Evolutionary conservation across 257 asterid genomes (phyloP).

Genomic region (Solanum etuberosum): DNA sequence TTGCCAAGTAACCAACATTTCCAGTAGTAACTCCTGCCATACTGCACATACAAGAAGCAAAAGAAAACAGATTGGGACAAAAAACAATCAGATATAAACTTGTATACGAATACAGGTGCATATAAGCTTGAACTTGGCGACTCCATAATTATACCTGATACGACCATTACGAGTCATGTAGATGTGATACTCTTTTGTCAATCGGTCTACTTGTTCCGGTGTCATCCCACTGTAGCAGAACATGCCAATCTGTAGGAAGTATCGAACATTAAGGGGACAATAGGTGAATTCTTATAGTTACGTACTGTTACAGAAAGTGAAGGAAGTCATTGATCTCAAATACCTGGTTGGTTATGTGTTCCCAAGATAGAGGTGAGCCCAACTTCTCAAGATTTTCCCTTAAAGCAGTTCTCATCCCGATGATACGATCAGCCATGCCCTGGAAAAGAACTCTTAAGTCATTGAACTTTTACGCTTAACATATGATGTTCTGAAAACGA

Average conservation of each 20-base stretch:
- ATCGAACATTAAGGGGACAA: neutral
- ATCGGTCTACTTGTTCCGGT: constrained; percentile 93
- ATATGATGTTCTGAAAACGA: neutral
- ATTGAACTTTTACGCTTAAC: neutral
- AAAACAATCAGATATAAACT: neutral
- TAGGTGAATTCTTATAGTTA: neutral
- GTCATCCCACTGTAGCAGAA: constrained; percentile 97
- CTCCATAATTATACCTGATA: constrained; percentile 47
- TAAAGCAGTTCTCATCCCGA: constrained; percentile 79
- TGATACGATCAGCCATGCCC: constrained; percentile 99
- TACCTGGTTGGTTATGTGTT: constrained; percentile 97
- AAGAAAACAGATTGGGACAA: neutral
- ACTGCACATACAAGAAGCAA: constrained; percentile 22
- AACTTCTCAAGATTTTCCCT: constrained; percentile 69
- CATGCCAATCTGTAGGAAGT: constrained; percentile 74
- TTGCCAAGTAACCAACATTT: constrained; percentile 83
- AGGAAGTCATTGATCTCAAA: neutral
- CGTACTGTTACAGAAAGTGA: neutral
- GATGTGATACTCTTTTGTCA: constrained; percentile 79
- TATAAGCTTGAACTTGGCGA: neutral
- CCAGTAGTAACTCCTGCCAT: constrained; percentile 98
- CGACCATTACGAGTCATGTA: constrained; percentile 98
- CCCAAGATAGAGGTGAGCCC: constrained; percentile 92
- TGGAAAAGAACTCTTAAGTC: constrained; percentile 1
- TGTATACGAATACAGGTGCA: neutral